Percentiles rank a stretch among this genome's conserved stretches.
Evolutionary conservation across 2,329 filamentous ascomycete species (phyloP).

Genomic region (Fusarium bulbicola): DNA sequence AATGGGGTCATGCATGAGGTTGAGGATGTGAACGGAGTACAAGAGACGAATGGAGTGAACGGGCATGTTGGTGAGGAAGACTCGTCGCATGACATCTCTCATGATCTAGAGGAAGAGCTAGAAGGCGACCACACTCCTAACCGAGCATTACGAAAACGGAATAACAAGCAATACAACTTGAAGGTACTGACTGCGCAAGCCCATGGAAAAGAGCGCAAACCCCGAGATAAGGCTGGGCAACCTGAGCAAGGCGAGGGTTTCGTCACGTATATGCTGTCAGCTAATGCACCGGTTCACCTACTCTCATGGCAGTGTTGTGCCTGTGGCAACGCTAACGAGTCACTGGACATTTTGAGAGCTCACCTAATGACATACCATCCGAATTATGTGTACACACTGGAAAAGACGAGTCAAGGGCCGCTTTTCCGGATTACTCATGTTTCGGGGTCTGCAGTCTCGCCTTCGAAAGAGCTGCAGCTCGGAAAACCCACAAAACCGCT

Average conservation of each 20-base stretch:
- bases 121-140: conserved; percentile 62
- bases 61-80: conserved; percentile 43
- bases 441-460: conserved; percentile 41
- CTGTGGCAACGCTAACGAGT: conserved; percentile 59
- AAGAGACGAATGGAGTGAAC: conserved; percentile 18
- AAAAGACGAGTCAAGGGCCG: conserved; percentile 49
- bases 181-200: conserved; percentile 67
- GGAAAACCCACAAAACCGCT: conserved; percentile 55
- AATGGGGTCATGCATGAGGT: conserved; percentile 19
- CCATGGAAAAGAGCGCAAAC: conserved; percentile 61
- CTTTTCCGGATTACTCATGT: conserved; percentile 52
- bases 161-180: conserved; percentile 66
- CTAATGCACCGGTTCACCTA: conserved; percentile 56
- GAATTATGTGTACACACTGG: conserved; percentile 55
- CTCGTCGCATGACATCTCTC: conserved; percentile 44
- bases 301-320: conserved; percentile 61
- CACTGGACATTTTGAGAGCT: conserved; percentile 57
- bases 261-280: conserved; percentile 57
- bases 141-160: conserved; percentile 59
- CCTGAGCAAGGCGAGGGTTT: conserved; percentile 49
- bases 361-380: conserved; percentile 59
- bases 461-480: conserved; percentile 54
- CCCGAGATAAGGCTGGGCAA: conserved; percentile 43
- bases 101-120: conserved; percentile 56
- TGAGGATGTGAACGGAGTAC: not conserved